These are phyloP conservation scores for Pichia scutulata DNA, from an alignment of 805 yeast genomes.

Conservation along the genomic window DNA sequence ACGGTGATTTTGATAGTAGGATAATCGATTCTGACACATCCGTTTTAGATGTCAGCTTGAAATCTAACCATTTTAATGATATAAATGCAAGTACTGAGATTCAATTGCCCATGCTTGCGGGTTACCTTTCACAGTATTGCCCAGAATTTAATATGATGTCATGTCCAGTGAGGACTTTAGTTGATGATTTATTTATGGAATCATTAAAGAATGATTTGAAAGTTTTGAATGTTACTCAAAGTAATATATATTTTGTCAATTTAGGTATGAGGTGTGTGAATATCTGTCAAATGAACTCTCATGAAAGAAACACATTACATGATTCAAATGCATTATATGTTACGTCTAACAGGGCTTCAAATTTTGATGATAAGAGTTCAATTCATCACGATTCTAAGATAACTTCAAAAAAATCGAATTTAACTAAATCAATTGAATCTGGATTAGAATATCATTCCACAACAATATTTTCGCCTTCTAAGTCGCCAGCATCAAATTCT, in stretches of 20 bases:
- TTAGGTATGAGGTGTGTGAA: conserved; percentile 23
- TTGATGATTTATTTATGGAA: conserved; percentile 36
- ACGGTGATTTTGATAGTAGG: conserved; percentile 3
- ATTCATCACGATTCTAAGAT: not conserved
- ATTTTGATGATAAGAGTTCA: not conserved
- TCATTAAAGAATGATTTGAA: conserved; percentile 40
- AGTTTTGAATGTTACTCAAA: not conserved
- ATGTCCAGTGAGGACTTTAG: conserved; percentile 37
- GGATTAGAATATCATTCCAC: conserved; percentile 6
- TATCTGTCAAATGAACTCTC: conserved; percentile 11
- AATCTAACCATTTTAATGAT: not conserved
- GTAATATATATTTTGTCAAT: conserved; percentile 17
- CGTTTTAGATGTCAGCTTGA: not conserved
- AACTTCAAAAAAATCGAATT: not conserved
- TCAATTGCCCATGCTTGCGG: conserved; percentile 23
- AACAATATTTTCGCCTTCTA: conserved; percentile 6
- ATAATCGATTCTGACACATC: not conserved
- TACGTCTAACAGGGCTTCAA: too few relatives aligned
- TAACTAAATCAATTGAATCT: conserved; percentile 2
- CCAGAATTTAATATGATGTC: conserved; percentile 46
- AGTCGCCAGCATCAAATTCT: not conserved
- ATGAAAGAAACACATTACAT: not conserved
- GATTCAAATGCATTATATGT: not conserved
- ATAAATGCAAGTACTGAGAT: conserved; percentile 3
- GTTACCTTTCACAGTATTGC: conserved; percentile 42